Conservation (phyloP, 1,284 basidiomycete genomes). For the Malassezia furfur region DNA sequence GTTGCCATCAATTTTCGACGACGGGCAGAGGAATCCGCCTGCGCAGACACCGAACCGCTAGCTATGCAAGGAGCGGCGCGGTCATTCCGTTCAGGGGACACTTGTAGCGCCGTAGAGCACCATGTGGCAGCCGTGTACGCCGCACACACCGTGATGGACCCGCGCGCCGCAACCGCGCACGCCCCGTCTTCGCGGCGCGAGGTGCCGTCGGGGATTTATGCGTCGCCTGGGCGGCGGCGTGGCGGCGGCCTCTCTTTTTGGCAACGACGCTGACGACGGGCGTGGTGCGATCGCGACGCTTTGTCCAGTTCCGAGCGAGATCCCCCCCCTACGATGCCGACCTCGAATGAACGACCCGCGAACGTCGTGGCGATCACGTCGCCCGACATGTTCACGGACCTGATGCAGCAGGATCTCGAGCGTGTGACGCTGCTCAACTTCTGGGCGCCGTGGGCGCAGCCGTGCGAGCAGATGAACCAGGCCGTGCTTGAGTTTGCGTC, state of each 20-base stretch:
- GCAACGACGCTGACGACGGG: no score
- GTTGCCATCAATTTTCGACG: conserved; percentile 19
- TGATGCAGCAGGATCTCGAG: conserved; percentile 39
- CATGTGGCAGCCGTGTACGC: no score
- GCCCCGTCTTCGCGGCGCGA: no score
- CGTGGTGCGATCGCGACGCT: no score
- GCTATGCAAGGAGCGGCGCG: conserved; percentile 4
- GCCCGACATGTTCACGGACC: conserved; percentile 37
- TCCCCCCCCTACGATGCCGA: not conserved
- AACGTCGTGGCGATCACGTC: conserved; percentile 42
- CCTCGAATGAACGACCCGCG: not conserved
- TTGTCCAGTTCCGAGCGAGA: no score
- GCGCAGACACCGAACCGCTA: conserved; percentile 17
- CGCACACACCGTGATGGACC: no score
- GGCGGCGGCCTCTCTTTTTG: no score
- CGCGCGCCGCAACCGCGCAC: no score
- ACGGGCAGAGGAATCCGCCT: conserved; percentile 15
- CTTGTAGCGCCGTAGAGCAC: not conserved
- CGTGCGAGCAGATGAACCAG: conserved; percentile 46
- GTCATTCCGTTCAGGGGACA: conserved; percentile 18
- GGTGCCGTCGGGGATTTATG: no score
- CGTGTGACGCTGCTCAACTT: conserved; percentile 46
- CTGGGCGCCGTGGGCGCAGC: conserved; percentile 47
- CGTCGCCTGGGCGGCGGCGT: no score
- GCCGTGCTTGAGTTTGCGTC: conserved; percentile 55